Conservation (phyloP, 2,329 filamentous ascomycete genomes). For the Colletotrichum australisinense region DNA sequence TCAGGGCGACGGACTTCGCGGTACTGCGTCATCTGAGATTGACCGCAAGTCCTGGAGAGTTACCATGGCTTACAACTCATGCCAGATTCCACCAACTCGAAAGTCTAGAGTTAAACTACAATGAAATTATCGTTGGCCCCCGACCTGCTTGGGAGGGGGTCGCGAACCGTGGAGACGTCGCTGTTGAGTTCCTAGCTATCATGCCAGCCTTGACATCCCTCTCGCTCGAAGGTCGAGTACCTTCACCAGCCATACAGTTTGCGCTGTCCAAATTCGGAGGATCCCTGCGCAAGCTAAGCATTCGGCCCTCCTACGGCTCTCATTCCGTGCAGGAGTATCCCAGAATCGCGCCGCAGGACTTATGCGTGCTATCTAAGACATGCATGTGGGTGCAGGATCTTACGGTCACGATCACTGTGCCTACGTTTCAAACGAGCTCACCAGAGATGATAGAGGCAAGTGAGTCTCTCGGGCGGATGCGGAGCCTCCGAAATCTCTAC, state of each 20-base stretch:
- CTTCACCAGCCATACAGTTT: background rate
- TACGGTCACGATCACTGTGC: background rate
- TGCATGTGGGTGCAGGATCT: background rate
- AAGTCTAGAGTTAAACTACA: background rate
- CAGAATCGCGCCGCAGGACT: background rate
- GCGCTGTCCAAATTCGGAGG: background rate
- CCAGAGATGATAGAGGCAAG: background rate
- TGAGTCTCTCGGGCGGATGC: background rate
- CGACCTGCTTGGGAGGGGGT: background rate
- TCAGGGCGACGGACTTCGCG: background rate
- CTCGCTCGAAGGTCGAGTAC: background rate
- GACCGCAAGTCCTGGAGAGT: background rate
- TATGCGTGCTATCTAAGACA: background rate
- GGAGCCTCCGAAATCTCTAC: background rate
- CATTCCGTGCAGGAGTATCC: background rate
- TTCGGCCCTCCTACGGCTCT: background rate
- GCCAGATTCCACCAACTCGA: background rate
- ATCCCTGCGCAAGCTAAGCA: background rate
- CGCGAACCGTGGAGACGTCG: background rate
- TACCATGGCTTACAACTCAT: conserved; percentile 1
- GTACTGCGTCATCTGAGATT: conserved; percentile 5
- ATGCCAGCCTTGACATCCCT: background rate
- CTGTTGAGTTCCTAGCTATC: background rate
- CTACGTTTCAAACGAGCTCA: background rate
- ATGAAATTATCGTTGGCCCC: background rate